Evolutionary conservation across 495 filamentous ascomycete genomes (phyloP).

Genomic region (Alectoria sarmentosa): DNA sequence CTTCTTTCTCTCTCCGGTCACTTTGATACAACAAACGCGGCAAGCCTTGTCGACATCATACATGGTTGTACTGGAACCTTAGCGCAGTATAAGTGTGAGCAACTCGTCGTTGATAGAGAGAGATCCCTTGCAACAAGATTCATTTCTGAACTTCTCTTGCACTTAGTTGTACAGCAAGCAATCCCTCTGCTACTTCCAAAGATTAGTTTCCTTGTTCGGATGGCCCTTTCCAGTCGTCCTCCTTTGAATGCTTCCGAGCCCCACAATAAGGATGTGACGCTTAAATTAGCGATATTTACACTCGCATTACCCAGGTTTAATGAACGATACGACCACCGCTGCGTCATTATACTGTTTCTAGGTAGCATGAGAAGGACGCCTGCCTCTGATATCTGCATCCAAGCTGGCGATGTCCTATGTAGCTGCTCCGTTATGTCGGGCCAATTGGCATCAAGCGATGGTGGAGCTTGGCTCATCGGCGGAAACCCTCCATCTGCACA

Average conservation of each 20-base stretch:
- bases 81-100: background rate
- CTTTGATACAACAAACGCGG: background rate
- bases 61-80: background rate
- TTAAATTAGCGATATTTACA: background rate
- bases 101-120: background rate
- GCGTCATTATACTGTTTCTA: background rate
- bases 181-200: background rate
- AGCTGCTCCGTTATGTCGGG: background rate
- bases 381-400: background rate
- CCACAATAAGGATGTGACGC: background rate
- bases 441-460: constrained; percentile 1
- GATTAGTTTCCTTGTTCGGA: background rate
- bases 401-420: background rate
- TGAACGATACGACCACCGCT: background rate
- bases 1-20: background rate
- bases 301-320: background rate
- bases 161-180: background rate
- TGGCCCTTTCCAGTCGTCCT: background rate
- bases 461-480: background rate
- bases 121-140: background rate
- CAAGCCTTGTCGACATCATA: background rate
- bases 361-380: constrained; percentile 2
- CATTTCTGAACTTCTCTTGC: background rate
- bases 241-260: background rate
- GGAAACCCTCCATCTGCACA: background rate